phyloP scores from a whole-genome alignment of 257 asterid species.

The Solanum chiquidenum region DNA sequence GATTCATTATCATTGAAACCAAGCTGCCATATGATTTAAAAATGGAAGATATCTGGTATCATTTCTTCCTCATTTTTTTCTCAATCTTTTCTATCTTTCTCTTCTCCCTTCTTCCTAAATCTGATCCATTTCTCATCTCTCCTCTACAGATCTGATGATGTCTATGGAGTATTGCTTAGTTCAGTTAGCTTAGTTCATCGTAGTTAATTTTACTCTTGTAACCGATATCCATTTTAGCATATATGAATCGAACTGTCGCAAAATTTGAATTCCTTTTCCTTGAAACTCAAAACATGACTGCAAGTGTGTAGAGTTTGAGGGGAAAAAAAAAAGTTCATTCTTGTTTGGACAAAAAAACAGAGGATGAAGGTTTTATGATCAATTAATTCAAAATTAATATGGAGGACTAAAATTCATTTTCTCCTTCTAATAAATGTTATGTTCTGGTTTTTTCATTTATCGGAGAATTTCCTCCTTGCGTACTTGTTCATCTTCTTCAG shows the following conservation, averaged over 20 bases:
- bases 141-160: not conserved
- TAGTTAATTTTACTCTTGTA: not conserved
- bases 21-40: not conserved
- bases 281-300: not conserved
- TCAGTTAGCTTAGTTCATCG: too few species aligned
- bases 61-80: too few species aligned
- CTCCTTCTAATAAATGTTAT: not conserved
- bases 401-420: not conserved
- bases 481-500: slow-evolving; percentile 24
- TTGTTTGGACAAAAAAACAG: not conserved
- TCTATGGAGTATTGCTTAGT: not conserved
- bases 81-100: not conserved
- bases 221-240: not conserved
- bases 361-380: not conserved
- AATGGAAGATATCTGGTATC: not conserved
- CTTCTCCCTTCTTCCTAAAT: not conserved
- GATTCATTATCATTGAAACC: not conserved
- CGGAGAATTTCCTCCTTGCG: slow-evolving; percentile 10
- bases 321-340: not conserved
- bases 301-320: slow-evolving; percentile 1
- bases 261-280: not conserved
- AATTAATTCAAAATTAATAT: too few species aligned
- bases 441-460: not conserved
- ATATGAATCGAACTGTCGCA: not conserved
- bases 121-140: not conserved